Base-by-base conservation (phyloP, 192 early-diverging fungal genomes). In the Nowakowskiella sp. region DNA sequence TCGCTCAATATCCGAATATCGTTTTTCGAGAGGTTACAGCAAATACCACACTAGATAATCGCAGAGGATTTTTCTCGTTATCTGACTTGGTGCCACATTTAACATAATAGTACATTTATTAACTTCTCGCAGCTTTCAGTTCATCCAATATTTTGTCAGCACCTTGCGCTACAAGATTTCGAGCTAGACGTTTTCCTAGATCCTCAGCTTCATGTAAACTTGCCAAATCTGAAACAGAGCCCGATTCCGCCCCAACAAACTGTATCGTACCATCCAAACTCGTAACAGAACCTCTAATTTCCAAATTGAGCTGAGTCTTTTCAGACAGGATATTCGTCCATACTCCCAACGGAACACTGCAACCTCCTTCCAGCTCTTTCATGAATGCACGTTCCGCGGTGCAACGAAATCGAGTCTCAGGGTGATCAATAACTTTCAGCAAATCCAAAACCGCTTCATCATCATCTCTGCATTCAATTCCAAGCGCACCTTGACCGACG, bases 291-390 rank as follows among this genome's bases (percentile, higher is more conserved):
- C 13, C 36, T 39, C 19, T 39, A 19, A 39, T 13, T 19, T 39
- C 36, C 36, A 39, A 39, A 39, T n/a, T 49, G 26, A 22, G 19
- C 16, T 6, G 19, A 49, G 16, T n/a, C 47, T 22, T 53, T 1
- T 29, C 51, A 2, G 55, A 13, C 1, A 61, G 23, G 33, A 61
- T 53, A 26, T 23, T 42, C 26, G 71, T 76, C 60, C 48, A 77
- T 10, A 93, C 91, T 28, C 92, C 94, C 55, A 96, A 83, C 2
- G 94, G 92, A 39, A 97, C 91, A 44, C 81, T 86, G 72, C 94
- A 97, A 2, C 94, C 94, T 31, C 94, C 94, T 70, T 98, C 90
- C 22, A 98, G 67, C 27, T 65, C 73, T 1, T 68, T 47, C 90
- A 94, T 91, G 56, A 93, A 75, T 30, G 82, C 69, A 9, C 91